Percentiles rank a stretch among this genome's conserved stretches.
phyloP scores from a whole-genome alignment of 306 rosid species.

The Cucurbita maxima region DNA sequence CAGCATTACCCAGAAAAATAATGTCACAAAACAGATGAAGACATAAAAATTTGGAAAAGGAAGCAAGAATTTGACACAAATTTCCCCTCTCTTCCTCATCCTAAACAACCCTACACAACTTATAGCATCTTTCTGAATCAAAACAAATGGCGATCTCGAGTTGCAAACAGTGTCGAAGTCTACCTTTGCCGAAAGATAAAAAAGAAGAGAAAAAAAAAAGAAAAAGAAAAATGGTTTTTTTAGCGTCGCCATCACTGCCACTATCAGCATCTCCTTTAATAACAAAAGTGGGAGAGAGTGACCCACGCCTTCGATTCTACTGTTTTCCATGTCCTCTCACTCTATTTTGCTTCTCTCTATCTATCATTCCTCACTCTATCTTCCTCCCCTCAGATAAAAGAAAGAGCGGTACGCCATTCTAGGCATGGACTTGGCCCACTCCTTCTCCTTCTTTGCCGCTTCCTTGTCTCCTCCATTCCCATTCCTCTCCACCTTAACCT shows the following conservation, averaged over 20 bases:
- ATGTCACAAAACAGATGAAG: background rate
- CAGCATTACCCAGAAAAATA: background rate
- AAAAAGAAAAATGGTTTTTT: background rate
- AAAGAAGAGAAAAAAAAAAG: background rate
- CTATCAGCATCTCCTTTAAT: slow-evolving; percentile 8
- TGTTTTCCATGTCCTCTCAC: slow-evolving; percentile 19
- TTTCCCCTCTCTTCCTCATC: background rate
- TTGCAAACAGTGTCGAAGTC: background rate
- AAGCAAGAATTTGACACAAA: background rate
- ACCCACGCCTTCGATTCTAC: slow-evolving; percentile 24
- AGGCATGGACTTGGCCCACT: slow-evolving; percentile 27
- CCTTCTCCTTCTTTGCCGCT: slow-evolving; percentile 62
- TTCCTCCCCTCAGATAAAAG: too few relatives aligned
- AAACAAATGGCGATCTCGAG: background rate
- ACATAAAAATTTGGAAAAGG: background rate
- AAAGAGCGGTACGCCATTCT: slow-evolving; percentile 28
- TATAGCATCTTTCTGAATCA: background rate
- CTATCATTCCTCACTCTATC: slow-evolving; percentile 13
- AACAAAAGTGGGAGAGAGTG: slow-evolving; percentile 19
- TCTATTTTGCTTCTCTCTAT: slow-evolving; percentile 10
- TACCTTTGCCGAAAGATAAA: background rate
- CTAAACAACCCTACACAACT: background rate
- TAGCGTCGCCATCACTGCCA: slow-evolving; percentile 16
- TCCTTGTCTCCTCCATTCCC: slow-evolving; percentile 45
- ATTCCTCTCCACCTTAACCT: slow-evolving; percentile 27